Conservation (phyloP, 2,329 filamentous ascomycete genomes). For the Sporothrix variecibatus region DNA sequence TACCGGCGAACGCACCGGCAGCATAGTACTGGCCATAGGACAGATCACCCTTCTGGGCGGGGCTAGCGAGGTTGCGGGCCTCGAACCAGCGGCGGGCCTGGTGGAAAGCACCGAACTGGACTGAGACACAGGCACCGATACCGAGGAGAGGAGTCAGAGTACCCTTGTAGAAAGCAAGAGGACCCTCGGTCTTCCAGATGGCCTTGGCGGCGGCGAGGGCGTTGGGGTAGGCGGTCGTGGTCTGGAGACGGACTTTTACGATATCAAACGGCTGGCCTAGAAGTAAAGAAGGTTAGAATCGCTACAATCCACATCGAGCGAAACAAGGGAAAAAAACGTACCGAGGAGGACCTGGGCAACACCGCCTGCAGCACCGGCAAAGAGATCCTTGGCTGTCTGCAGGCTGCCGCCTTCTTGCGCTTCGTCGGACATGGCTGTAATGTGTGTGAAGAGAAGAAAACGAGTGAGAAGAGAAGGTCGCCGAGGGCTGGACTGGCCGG, state of each 20-base stretch:
- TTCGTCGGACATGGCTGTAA: constrained; percentile 23
- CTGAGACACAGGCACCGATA: constrained; percentile 95
- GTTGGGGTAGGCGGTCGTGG: constrained; percentile 75
- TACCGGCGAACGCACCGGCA: constrained; percentile 86
- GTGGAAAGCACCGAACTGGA: constrained; percentile 98
- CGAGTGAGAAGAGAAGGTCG: neutral
- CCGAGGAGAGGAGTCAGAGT: constrained; percentile 92
- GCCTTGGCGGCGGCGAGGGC: constrained; percentile 78
- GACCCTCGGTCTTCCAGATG: constrained; percentile 86
- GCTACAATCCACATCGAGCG: neutral
- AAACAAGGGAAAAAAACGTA: constrained; percentile 40
- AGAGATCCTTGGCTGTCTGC: constrained; percentile 82
- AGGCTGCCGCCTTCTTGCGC: constrained; percentile 40
- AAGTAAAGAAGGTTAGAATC: neutral
- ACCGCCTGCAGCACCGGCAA: constrained; percentile 86
- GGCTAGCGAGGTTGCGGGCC: constrained; percentile 63
- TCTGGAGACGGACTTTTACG: constrained; percentile 96
- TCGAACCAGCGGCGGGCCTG: constrained; percentile 86
- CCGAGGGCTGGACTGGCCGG: neutral
- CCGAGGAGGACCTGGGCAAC: constrained; percentile 92
- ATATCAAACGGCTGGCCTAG: constrained; percentile 79
- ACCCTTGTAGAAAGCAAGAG: constrained; percentile 96
- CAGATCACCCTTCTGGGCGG: constrained; percentile 57
- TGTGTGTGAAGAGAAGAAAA: neutral
- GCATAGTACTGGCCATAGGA: constrained; percentile 86